These are phyloP conservation scores for Batkoa obscura DNA, from an alignment of 371 early-diverging fungal genomes.

Conservation along the genomic window DNA sequence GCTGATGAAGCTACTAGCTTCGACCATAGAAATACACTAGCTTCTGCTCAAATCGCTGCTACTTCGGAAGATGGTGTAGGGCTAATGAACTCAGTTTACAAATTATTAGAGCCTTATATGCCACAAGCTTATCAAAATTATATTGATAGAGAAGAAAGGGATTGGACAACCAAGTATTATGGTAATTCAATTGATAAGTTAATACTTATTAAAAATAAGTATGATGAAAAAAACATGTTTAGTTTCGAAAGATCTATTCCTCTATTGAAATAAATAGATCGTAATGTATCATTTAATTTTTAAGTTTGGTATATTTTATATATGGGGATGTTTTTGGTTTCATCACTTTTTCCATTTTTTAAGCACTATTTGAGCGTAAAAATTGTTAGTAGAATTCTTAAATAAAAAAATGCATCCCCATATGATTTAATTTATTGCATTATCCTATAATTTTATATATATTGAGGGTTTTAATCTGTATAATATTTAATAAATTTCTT, in stretches of 20 bases:
- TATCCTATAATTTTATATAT: too few relatives aligned
- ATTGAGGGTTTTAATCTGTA: too few relatives aligned
- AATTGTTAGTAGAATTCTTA: too few relatives aligned
- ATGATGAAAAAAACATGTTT: conserved; percentile 17
- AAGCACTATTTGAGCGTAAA: too few relatives aligned
- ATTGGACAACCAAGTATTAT: conserved; percentile 12
- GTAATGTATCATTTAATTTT: too few relatives aligned
- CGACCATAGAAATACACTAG: neutral
- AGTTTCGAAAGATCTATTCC: conserved; percentile 18
- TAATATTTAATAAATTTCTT: too few relatives aligned
- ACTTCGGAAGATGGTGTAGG: neutral
- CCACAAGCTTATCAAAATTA: neutral
- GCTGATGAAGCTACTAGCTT: neutral
- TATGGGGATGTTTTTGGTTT: too few relatives aligned
- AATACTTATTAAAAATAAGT: conserved; percentile 11
- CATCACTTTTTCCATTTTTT: too few relatives aligned
- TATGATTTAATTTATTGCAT: too few relatives aligned
- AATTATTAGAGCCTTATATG: neutral
- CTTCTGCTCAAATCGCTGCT: neutral
- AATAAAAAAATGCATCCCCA: too few relatives aligned
- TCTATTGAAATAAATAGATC: too few relatives aligned
- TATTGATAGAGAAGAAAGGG: neutral
- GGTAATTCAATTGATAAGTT: conserved; percentile 13
- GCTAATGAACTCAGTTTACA: neutral
- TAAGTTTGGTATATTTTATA: too few relatives aligned